These are phyloP conservation scores for Collybia mongolica DNA, from an alignment of 768 basidiomycete genomes.

Conservation along the genomic window DNA sequence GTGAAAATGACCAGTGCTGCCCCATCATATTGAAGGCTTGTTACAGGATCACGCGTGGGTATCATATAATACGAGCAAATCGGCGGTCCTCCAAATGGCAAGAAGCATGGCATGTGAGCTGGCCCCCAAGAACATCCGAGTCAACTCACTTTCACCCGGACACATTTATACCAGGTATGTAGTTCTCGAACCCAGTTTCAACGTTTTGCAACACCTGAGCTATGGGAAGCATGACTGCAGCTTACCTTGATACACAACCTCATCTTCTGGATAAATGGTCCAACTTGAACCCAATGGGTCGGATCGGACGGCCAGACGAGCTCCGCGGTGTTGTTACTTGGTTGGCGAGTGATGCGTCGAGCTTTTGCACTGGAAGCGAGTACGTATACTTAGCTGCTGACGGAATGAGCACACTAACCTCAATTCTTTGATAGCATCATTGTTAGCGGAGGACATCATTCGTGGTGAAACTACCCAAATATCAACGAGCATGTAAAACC, in stretches of 20 bases:
- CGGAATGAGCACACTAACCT: neutral
- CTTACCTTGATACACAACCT: conserved; percentile 64
- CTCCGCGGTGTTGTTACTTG: conserved; percentile 69
- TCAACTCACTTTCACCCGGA: conserved; percentile 76
- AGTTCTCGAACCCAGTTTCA: neutral
- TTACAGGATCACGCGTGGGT: conserved; percentile 69
- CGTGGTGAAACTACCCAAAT: conserved; percentile 41
- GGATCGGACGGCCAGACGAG: conserved; percentile 73
- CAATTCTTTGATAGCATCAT: conserved; percentile 41
- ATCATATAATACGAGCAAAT: conserved; percentile 76
- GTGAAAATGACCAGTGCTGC: conserved; percentile 3
- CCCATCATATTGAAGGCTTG: neutral
- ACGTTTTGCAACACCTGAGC: neutral
- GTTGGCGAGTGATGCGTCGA: conserved; percentile 75
- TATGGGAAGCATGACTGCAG: conserved; percentile 67
- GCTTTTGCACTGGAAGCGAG: conserved; percentile 84
- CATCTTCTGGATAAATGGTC: conserved; percentile 68
- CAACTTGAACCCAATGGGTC: conserved; percentile 62
- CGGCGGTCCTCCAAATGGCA: conserved; percentile 77
- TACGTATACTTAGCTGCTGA: conserved; percentile 32
- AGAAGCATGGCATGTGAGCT: conserved; percentile 84
- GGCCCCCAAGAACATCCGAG: conserved; percentile 61
- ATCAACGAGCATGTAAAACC: neutral
- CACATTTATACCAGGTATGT: conserved; percentile 69
- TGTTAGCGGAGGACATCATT: conserved; percentile 61